phyloP scores from a whole-genome alignment of 2,329 filamentous ascomycete species.

The Trichophyton equinum region DNA sequence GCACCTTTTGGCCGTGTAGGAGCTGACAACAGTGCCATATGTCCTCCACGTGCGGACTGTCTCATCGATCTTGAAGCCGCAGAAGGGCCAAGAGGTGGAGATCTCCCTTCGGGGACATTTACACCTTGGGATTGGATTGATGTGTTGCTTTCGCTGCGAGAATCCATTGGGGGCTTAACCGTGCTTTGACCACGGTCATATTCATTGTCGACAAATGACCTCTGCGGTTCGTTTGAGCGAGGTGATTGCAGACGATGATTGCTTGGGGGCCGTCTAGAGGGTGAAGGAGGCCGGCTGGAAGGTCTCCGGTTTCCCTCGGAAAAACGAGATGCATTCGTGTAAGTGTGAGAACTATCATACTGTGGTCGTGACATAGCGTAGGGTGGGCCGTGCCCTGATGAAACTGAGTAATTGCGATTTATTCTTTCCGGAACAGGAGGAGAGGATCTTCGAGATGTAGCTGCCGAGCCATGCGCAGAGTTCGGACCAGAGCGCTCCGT shows the following conservation, averaged over 20 bases:
- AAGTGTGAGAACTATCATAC: conserved; percentile 13
- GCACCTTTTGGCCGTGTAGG: conserved; percentile 37
- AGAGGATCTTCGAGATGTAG: conserved; percentile 50
- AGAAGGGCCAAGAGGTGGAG: conserved; percentile 29
- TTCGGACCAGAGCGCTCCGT: conserved; percentile 36
- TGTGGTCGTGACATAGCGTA: conserved; percentile 17
- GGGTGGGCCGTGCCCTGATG: conserved; percentile 21
- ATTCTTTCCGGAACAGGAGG: conserved; percentile 33
- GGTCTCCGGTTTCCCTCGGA: neutral
- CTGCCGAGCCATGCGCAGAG: conserved; percentile 42
- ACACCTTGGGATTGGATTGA: conserved; percentile 22
- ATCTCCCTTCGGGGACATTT: conserved; percentile 14
- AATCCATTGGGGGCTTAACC: neutral
- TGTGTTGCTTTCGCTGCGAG: neutral
- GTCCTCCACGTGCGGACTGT: conserved; percentile 27
- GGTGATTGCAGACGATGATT: conserved; percentile 6
- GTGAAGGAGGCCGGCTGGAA: conserved; percentile 6
- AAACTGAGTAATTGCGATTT: conserved; percentile 17
- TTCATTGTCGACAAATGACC: conserved; percentile 12
- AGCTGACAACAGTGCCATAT: conserved; percentile 32
- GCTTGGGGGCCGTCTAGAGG: conserved; percentile 7
- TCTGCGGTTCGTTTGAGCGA: conserved; percentile 11
- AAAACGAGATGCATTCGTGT: conserved; percentile 11
- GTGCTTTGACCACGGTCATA: conserved; percentile 1
- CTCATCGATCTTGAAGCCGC: conserved; percentile 23